A percentile compares a stretch with the other conserved stretches of the same genome.
Conservation (phyloP, 148 eudicot species). For the Hydrangea macrophylla region DNA sequence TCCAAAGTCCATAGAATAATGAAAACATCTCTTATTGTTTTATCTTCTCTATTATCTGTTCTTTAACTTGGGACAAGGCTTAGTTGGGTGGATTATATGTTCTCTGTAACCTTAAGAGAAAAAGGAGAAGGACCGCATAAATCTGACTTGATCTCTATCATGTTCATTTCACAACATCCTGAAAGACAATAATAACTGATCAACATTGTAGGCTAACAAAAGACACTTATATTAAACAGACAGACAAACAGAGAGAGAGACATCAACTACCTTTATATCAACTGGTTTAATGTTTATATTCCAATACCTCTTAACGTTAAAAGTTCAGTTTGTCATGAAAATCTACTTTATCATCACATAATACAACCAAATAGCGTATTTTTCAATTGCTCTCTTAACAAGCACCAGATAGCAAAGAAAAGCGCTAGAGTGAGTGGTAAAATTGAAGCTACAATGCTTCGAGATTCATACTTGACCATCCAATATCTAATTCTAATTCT, state of each 20-base stretch:
- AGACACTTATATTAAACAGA: background rate
- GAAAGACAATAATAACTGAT: background rate
- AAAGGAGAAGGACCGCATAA: background rate
- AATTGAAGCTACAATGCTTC: too few relatives aligned
- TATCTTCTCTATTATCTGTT: background rate
- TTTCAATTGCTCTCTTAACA: background rate
- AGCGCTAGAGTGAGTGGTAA: too few relatives aligned
- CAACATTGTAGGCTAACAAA: background rate
- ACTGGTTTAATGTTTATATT: background rate
- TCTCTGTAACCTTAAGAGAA: background rate
- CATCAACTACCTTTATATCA: background rate
- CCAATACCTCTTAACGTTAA: too few relatives aligned
- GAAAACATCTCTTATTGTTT: slow-evolving; percentile 67
- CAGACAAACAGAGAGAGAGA: background rate
- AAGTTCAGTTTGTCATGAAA: background rate
- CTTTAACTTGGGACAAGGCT: slow-evolving; percentile 4
- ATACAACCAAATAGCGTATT: background rate
- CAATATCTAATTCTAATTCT: too few relatives aligned
- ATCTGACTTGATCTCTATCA: background rate
- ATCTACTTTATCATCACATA: background rate
- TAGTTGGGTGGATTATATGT: background rate
- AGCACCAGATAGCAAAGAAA: too few relatives aligned
- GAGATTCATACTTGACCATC: too few relatives aligned
- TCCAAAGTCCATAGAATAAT: slow-evolving; percentile 85
- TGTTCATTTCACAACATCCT: background rate